These are phyloP conservation scores for Eucalyptus melliodora DNA, from an alignment of 345 rosid species.

Conservation along the genomic window DNA sequence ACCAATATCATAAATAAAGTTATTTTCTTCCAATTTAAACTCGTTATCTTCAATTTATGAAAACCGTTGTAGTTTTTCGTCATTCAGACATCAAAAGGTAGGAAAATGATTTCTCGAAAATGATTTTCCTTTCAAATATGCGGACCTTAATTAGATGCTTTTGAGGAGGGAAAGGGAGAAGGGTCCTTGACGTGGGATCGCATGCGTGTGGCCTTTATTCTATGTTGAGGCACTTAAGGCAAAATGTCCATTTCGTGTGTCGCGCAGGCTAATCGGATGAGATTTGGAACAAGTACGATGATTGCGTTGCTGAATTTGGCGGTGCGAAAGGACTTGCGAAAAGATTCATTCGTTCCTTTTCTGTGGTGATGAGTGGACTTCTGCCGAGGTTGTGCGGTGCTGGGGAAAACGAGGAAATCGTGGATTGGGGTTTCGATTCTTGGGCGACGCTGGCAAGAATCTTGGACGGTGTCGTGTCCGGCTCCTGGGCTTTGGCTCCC, in stretches of 20 bases:
- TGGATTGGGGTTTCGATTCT: not conserved
- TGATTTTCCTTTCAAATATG: not conserved
- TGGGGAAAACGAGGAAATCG: not conserved
- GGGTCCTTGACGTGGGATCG: not conserved
- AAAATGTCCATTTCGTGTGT: not conserved
- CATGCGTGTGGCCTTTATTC: not conserved
- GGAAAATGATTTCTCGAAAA: not conserved
- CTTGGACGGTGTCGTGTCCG: not conserved
- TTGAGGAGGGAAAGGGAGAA: not conserved
- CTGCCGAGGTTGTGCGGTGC: not conserved
- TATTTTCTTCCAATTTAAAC: not conserved
- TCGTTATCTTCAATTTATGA: rapidly evolving
- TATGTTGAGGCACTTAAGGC: not conserved
- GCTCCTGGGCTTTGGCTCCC: not conserved
- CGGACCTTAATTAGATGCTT: not conserved
- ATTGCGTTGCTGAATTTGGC: not conserved
- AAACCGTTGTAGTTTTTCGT: not conserved
- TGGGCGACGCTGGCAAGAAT: not conserved
- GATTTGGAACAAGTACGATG: not conserved
- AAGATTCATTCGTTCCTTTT: not conserved
- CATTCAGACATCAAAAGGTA: rapidly evolving
- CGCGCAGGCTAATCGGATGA: not conserved
- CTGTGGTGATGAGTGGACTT: not conserved
- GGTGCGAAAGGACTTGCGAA: not conserved
- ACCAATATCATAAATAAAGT: not conserved